These are phyloP conservation scores for Copromyces sp. DNA, from an alignment of 495 filamentous ascomycete genomes.

Conservation along the genomic window DNA sequence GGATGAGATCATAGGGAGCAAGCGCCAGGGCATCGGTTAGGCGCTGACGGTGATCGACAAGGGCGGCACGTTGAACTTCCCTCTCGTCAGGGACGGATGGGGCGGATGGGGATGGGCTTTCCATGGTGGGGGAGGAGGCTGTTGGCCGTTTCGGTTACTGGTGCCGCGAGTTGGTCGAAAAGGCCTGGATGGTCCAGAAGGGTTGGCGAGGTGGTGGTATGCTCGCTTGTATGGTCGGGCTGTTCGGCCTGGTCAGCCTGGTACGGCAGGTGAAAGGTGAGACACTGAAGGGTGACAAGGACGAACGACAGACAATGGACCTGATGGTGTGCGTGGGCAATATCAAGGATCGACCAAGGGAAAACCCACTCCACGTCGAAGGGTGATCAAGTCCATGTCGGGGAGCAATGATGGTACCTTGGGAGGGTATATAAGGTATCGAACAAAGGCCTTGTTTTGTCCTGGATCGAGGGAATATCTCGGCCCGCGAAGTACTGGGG, in stretches of 20 bases:
- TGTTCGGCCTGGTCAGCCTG: not conserved
- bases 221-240: not conserved
- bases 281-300: not conserved
- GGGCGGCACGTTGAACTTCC: slow-evolving; percentile 23
- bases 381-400: not conserved
- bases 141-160: not conserved
- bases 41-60: slow-evolving; percentile 35
- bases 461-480: not conserved
- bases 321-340: not conserved
- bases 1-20: slow-evolving; percentile 66
- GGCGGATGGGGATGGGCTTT: slow-evolving; percentile 24
- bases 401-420: not conserved
- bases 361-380: not conserved
- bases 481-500: not conserved
- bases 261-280: not conserved
- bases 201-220: not conserved
- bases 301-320: not conserved
- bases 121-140: slow-evolving; percentile 18
- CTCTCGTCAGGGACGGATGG: slow-evolving; percentile 22
- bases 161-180: not conserved
- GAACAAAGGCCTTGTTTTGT: not conserved
- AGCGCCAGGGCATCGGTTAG: slow-evolving; percentile 38
- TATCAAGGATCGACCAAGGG: not conserved
- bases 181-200: not conserved
- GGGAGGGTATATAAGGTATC: not conserved